Conservation (phyloP, 768 basidiomycete species). For the Russula olivacea region DNA sequence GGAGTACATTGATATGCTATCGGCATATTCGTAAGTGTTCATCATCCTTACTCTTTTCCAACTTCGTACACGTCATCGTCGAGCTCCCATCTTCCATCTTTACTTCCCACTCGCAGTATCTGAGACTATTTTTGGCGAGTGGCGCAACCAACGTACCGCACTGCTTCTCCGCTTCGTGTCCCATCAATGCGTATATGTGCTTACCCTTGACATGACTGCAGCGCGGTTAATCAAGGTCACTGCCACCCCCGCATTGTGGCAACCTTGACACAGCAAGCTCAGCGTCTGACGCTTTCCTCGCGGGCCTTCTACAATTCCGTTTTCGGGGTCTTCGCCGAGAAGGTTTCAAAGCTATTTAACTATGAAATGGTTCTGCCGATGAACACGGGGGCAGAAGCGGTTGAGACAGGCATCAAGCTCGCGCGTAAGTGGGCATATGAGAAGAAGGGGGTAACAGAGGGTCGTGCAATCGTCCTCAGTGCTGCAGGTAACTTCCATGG, state of each 20-base stretch:
- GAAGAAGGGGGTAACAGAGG: slow-evolving; percentile 75
- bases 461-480: slow-evolving; percentile 79
- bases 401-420: slow-evolving; percentile 94
- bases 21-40: slow-evolving; percentile 83
- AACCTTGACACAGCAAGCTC: slow-evolving; percentile 77
- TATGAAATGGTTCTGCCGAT: slow-evolving; percentile 97
- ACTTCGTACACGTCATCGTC: not conserved
- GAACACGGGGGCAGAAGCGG: slow-evolving; percentile 99
- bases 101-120: not conserved
- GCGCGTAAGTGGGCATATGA: slow-evolving; percentile 96
- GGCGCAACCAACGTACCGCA: not conserved
- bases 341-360: slow-evolving; percentile 76
- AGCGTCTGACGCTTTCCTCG: slow-evolving; percentile 87
- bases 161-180: not conserved
- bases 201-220: slow-evolving; percentile 30
- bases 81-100: not conserved
- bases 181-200: not conserved
- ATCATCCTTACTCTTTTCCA: slow-evolving; percentile 7
- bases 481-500: slow-evolving; percentile 95
- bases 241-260: slow-evolving; percentile 86
- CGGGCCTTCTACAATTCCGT: slow-evolving; percentile 94
- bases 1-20: slow-evolving; percentile 97
- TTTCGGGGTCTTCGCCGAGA: slow-evolving; percentile 85
- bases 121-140: not conserved
- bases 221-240: slow-evolving; percentile 92